These are phyloP conservation scores for Claviceps humidiphila DNA, from an alignment of 2,329 filamentous ascomycete genomes.

Conservation along the genomic window DNA sequence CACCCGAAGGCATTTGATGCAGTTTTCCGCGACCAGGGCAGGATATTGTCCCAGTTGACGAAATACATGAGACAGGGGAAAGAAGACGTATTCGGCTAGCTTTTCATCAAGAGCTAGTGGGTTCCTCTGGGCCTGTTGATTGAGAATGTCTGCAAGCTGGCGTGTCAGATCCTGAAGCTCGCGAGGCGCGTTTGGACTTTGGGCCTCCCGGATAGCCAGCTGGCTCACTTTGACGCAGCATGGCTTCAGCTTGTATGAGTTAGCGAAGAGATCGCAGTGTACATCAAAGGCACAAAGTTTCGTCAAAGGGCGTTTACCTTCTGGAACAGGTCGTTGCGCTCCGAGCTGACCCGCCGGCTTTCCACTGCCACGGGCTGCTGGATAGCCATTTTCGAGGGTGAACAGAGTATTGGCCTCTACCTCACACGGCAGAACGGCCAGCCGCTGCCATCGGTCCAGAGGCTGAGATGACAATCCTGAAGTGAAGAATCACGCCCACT, in stretches of 20 bases:
- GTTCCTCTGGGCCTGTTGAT: conserved; percentile 29
- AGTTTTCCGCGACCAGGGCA: conserved; percentile 58
- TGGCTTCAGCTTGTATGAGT: conserved; percentile 43
- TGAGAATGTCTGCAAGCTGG: conserved; percentile 33
- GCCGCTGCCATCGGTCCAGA: background rate
- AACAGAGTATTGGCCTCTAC: background rate
- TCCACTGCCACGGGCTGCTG: conserved; percentile 8
- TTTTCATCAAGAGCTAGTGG: conserved; percentile 55
- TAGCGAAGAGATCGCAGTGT: background rate
- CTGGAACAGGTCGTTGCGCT: conserved; percentile 24
- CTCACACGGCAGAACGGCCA: background rate
- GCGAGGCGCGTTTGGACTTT: conserved; percentile 26
- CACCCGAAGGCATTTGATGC: conserved; percentile 59
- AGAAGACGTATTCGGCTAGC: conserved; percentile 88
- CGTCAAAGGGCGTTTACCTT: conserved; percentile 13
- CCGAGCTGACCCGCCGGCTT: conserved; percentile 2
- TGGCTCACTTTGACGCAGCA: conserved; percentile 47
- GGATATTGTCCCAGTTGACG: conserved; percentile 61
- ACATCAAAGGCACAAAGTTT: background rate
- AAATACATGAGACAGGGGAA: conserved; percentile 79
- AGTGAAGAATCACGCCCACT: background rate
- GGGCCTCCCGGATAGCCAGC: conserved; percentile 35
- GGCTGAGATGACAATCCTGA: background rate
- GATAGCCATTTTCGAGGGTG: background rate
- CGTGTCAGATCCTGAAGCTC: conserved; percentile 32